Evolutionary conservation across 306 rosid genomes (phyloP).

Genomic region (Neltuma alba): DNA sequence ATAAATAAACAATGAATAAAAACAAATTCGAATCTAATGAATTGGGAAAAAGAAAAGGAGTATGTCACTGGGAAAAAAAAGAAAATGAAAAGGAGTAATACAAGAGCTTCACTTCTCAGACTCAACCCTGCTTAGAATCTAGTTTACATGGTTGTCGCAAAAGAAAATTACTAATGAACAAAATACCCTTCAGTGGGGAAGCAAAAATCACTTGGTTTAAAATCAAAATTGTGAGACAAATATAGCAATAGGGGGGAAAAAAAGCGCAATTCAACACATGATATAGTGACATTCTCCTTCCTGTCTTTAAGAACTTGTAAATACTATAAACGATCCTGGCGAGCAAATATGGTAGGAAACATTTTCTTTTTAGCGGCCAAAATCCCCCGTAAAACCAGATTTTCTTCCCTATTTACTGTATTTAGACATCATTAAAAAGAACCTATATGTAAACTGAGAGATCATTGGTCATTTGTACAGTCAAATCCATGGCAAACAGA

Average conservation of each 20-base stretch:
- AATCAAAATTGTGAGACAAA: constrained; percentile 17
- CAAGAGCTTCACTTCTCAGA: not conserved
- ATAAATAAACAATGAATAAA: not conserved
- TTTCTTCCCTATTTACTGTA: constrained; percentile 19
- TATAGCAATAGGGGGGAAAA: constrained; percentile 9
- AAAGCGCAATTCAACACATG: constrained; percentile 35
- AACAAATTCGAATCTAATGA: not conserved
- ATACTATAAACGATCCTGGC: constrained; percentile 21
- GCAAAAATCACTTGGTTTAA: not conserved
- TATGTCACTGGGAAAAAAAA: too few species aligned
- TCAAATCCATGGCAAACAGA: constrained; percentile 89
- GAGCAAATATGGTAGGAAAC: constrained; percentile 36
- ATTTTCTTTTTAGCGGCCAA: constrained; percentile 33
- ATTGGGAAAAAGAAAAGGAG: too few species aligned
- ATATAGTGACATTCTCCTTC: constrained; percentile 19
- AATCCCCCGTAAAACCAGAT: constrained; percentile 36
- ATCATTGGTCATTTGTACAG: constrained; percentile 67
- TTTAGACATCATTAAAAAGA: constrained; percentile 26
- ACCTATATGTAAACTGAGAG: constrained; percentile 34
- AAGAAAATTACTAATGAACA: not conserved
- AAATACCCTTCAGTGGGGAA: not conserved
- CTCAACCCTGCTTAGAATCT: not conserved
- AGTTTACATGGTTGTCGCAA: not conserved
- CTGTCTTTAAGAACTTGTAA: constrained; percentile 26
- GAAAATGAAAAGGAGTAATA: not conserved